A percentile compares a stretch with the other conserved stretches of the same genome.
These are phyloP conservation scores for Discostella stelligera DNA, from an alignment of 352 stramenopile genomes.

Conservation along the genomic window DNA sequence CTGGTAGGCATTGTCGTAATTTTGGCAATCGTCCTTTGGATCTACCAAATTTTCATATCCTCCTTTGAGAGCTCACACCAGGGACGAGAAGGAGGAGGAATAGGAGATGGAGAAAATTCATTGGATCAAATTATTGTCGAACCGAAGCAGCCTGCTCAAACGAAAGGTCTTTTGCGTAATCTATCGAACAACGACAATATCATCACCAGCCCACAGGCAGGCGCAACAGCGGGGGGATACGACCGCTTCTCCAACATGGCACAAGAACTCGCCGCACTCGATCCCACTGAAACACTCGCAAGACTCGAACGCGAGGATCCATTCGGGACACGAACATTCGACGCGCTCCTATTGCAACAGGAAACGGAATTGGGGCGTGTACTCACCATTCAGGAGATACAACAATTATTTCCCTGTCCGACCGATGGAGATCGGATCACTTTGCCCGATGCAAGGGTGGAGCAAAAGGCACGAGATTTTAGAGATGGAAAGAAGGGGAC, in stretches of 20 bases:
- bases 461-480: conserved; percentile 55
- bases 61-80: neutral
- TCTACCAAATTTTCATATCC: conserved; percentile 33
- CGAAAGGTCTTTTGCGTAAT: neutral
- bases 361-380: conserved; percentile 52
- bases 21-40: conserved; percentile 27
- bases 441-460: conserved; percentile 63
- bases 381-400: conserved; percentile 55
- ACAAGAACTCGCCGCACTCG: conserved; percentile 50
- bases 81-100: neutral
- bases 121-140: neutral
- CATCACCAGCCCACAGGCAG: conserved; percentile 1
- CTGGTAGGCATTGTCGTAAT: conserved; percentile 38
- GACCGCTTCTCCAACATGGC: conserved; percentile 46
- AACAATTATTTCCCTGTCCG: conserved; percentile 72
- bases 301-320: conserved; percentile 63
- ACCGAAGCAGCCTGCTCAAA: neutral
- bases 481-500: conserved; percentile 40
- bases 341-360: conserved; percentile 52
- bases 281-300: conserved; percentile 45
- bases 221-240: conserved; percentile 27
- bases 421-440: conserved; percentile 53
- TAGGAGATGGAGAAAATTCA: neutral
- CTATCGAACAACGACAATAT: neutral
- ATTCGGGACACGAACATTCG: conserved; percentile 68